Conservation (phyloP, 345 rosid species). For the Clausena lansium region DNA sequence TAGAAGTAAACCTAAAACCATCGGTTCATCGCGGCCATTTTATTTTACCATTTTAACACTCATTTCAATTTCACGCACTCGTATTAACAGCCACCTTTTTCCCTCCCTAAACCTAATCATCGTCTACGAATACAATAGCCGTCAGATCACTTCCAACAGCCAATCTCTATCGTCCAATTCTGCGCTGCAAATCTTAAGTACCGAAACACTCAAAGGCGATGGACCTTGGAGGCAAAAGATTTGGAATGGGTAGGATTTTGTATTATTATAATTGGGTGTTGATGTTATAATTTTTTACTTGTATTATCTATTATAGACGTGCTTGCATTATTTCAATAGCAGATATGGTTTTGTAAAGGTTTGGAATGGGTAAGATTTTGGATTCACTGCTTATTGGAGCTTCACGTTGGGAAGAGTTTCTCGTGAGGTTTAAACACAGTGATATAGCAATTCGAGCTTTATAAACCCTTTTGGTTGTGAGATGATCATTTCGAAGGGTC, state of each 20-base stretch:
- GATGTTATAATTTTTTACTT: too few species aligned
- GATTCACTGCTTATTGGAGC: conserved; percentile 57
- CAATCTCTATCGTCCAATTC: background rate
- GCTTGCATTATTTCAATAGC: too few species aligned
- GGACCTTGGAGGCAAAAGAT: conserved; percentile 2
- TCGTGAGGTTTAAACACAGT: conserved; percentile 61
- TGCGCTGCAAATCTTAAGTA: background rate
- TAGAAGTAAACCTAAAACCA: background rate
- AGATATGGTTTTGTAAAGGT: background rate
- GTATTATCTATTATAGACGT: too few species aligned
- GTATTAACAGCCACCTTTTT: background rate
- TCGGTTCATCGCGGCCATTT: background rate
- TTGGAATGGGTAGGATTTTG: conserved; percentile 1
- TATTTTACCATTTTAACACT: background rate
- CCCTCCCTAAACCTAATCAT: background rate
- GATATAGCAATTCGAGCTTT: conserved; percentile 45
- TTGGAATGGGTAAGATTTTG: conserved; percentile 14
- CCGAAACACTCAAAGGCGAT: background rate
- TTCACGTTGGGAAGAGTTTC: conserved; percentile 38
- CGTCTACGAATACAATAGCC: background rate
- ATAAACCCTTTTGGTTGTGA: conserved; percentile 29
- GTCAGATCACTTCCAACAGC: background rate
- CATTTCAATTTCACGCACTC: background rate
- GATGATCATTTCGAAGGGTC: conserved; percentile 23
- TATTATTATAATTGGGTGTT: conserved; percentile 9